A percentile compares a stretch with the other conserved stretches of the same genome.
phyloP scores from a whole-genome alignment of 768 basidiomycete genomes.

The Coprinopsis sp. region DNA sequence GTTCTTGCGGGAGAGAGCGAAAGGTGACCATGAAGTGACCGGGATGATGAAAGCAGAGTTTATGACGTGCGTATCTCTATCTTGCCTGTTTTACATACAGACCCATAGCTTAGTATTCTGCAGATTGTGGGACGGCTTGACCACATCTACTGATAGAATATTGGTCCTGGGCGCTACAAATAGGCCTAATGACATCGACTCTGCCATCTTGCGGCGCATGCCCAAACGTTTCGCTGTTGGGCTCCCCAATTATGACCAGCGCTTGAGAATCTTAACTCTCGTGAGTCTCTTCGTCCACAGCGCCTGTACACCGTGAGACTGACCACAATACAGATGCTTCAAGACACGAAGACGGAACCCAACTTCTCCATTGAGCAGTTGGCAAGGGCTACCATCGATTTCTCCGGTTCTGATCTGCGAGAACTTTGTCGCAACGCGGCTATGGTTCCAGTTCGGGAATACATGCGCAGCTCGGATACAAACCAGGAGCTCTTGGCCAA shows the following conservation, averaged over 20 bases:
- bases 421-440: slow-evolving; percentile 93
- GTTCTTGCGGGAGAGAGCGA: slow-evolving; percentile 82
- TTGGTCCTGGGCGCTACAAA: slow-evolving; percentile 95
- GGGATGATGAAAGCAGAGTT: slow-evolving; percentile 98
- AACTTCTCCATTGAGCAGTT: slow-evolving; percentile 58
- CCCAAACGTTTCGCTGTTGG: slow-evolving; percentile 90
- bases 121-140: slow-evolving; percentile 93
- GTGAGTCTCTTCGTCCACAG: slow-evolving; percentile 35
- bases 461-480: slow-evolving; percentile 50
- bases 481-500: slow-evolving; percentile 40
- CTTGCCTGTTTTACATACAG: neutral
- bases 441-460: slow-evolving; percentile 88
- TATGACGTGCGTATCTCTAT: slow-evolving; percentile 63
- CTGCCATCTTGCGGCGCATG: slow-evolving; percentile 91
- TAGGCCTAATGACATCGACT: slow-evolving; percentile 86
- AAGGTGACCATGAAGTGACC: slow-evolving; percentile 93
- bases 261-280: slow-evolving; percentile 77
- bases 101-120: slow-evolving; percentile 1
- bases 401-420: slow-evolving; percentile 86
- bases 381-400: slow-evolving; percentile 64
- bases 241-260: slow-evolving; percentile 73
- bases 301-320: neutral
- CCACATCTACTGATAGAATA: slow-evolving; percentile 76
- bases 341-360: slow-evolving; percentile 63
- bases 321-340: slow-evolving; percentile 67